These are phyloP conservation scores for Phytophthora vignae DNA, from an alignment of 352 stramenopile genomes.

Conservation along the genomic window DNA sequence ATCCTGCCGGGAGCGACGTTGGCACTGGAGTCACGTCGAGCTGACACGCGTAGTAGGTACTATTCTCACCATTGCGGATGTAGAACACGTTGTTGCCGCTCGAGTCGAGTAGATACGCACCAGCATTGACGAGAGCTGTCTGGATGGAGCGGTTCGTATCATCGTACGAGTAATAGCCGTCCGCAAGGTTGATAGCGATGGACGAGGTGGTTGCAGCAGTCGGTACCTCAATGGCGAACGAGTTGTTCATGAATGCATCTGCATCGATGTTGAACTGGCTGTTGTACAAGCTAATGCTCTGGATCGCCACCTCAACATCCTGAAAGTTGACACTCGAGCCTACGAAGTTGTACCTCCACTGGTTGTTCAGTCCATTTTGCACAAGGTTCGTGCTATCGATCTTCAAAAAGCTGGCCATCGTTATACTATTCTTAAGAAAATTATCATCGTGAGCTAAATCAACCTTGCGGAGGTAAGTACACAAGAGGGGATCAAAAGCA, in stretches of 20 bases:
- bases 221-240: no score
- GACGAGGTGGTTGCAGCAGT: conserved; percentile 13
- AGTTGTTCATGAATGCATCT: background rate
- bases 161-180: conserved; percentile 27
- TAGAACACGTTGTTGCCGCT: conserved; percentile 28
- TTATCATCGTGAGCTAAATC: no score
- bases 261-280: background rate
- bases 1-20: conserved; percentile 13
- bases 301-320: background rate
- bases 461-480: no score
- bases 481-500: no score
- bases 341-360: background rate
- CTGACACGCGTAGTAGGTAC: conserved; percentile 30
- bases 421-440: no score
- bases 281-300: background rate
- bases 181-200: conserved; percentile 10
- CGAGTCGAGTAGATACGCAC: conserved; percentile 34
- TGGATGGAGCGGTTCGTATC: conserved; percentile 35
- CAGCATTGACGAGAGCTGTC: conserved; percentile 15
- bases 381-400: background rate
- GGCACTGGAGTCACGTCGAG: conserved; percentile 20
- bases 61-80: conserved; percentile 28
- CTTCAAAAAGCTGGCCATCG: background rate
- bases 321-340: background rate
- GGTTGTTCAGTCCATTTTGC: background rate